A percentile compares a stretch with the other conserved stretches of the same genome.
Conservation (phyloP, 805 yeast species). For the Lipomyces anomalus region DNA sequence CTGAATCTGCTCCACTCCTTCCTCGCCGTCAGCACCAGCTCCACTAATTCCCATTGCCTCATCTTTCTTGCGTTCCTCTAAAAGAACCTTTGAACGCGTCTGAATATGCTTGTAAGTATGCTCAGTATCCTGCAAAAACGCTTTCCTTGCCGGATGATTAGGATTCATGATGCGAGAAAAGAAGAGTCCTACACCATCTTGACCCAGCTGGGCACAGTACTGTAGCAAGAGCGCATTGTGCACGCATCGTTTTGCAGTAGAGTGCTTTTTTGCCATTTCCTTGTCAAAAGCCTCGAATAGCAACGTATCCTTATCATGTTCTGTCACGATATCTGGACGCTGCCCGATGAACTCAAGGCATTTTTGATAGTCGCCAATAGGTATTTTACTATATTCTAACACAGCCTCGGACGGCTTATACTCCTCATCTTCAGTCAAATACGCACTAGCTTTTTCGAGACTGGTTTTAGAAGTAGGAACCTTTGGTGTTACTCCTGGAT, state of each 20-base stretch:
- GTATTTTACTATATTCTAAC: slow-evolving; percentile 54
- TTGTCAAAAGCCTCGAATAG: slow-evolving; percentile 88
- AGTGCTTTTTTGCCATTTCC: slow-evolving; percentile 57
- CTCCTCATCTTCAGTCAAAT: slow-evolving; percentile 23
- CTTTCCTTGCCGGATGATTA: slow-evolving; percentile 56
- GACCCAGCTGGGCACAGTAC: slow-evolving; percentile 48
- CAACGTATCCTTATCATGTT: slow-evolving; percentile 84
- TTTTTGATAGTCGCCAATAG: slow-evolving; percentile 42
- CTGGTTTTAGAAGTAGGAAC: slow-evolving; percentile 8
- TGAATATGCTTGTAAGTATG: slow-evolving; percentile 71
- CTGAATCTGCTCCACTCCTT: slow-evolving; percentile 76
- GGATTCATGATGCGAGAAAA: slow-evolving; percentile 54
- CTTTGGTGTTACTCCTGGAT: slow-evolving; percentile 18
- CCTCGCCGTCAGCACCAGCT: slow-evolving; percentile 40
- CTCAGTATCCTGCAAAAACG: slow-evolving; percentile 67
- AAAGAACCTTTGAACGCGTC: slow-evolving; percentile 63
- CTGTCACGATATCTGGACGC: slow-evolving; percentile 64
- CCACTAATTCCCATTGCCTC: too few species aligned
- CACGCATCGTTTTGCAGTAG: slow-evolving; percentile 57
- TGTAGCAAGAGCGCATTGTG: slow-evolving; percentile 76
- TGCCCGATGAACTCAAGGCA: slow-evolving; percentile 48
- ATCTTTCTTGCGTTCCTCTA: slow-evolving; percentile 43
- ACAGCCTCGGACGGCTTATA: slow-evolving; percentile 54
- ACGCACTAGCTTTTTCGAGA: slow-evolving; percentile 6
- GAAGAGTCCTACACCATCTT: slow-evolving; percentile 56